phyloP scores from a whole-genome alignment of 2,329 filamentous ascomycete genomes.

The Zymoseptoria tritici region DNA sequence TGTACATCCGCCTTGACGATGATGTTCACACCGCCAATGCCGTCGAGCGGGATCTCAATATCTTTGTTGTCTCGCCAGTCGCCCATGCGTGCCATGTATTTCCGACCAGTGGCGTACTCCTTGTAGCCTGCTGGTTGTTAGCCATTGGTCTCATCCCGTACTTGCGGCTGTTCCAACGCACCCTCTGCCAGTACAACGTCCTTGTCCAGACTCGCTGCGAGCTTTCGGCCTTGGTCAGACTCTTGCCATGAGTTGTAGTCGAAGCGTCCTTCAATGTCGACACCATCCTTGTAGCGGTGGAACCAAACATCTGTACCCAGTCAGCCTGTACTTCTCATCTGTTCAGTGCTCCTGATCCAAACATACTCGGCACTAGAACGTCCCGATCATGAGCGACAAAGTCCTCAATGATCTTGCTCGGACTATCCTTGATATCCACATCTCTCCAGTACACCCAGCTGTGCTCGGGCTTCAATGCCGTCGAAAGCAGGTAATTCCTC shows the following conservation, averaged over 20 bases:
- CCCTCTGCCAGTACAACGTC: slow-evolving; percentile 84
- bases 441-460: slow-evolving; percentile 99
- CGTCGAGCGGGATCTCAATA: slow-evolving; percentile 84
- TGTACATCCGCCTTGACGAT: slow-evolving; percentile 97
- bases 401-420: slow-evolving; percentile 81
- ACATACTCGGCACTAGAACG: slow-evolving; percentile 87
- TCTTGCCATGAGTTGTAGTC: slow-evolving; percentile 99
- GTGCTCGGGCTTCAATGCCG: slow-evolving; percentile 84
- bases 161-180: slow-evolving; percentile 28
- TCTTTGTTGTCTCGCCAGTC: slow-evolving; percentile 91
- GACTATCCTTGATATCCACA: slow-evolving; percentile 90
- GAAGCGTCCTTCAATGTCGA: slow-evolving; percentile 91
- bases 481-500: slow-evolving; percentile 80
- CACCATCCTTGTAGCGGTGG: slow-evolving; percentile 70
- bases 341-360: not conserved
- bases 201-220: slow-evolving; percentile 66
- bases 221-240: slow-evolving; percentile 71
- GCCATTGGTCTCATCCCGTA: not conserved
- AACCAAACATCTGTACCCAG: slow-evolving; percentile 78
- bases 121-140: slow-evolving; percentile 61
- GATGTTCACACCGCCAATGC: slow-evolving; percentile 94
- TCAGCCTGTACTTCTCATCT: slow-evolving; percentile 11
- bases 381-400: slow-evolving; percentile 92
- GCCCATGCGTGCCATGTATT: slow-evolving; percentile 83
- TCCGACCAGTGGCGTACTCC: slow-evolving; percentile 83